These are phyloP conservation scores for Candida anglica DNA, from an alignment of 805 yeast species.

Conservation along the genomic window DNA sequence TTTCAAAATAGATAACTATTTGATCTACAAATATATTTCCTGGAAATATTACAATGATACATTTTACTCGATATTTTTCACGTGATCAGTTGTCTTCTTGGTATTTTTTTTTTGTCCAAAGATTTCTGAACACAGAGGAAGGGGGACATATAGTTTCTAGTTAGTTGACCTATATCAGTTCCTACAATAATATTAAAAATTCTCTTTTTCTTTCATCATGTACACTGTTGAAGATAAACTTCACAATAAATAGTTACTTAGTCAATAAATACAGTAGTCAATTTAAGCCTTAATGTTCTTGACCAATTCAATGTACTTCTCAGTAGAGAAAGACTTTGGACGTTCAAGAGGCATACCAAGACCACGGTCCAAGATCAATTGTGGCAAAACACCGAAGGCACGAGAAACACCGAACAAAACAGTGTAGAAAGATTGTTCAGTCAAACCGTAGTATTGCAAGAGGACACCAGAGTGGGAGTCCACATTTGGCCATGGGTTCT, in stretches of 20 bases:
- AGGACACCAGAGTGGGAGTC: constrained; percentile 77
- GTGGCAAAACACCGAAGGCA: constrained; percentile 75
- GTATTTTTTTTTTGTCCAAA: too few species aligned
- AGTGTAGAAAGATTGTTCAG: constrained; percentile 70
- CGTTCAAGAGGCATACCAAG: constrained; percentile 78
- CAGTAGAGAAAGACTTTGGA: constrained; percentile 88
- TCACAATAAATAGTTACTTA: too few species aligned
- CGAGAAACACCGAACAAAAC: constrained; percentile 82
- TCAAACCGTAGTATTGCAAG: constrained; percentile 76
- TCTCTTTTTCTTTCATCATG: neutral
- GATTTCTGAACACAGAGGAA: too few species aligned
- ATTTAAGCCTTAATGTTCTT: constrained; percentile 29
- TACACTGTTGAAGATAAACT: too few species aligned
- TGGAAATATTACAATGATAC: too few species aligned
- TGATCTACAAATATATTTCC: too few species aligned
- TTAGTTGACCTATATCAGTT: too few species aligned
- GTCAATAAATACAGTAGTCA: constrained; percentile 1
- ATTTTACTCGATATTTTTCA: too few species aligned
- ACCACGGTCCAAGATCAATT: constrained; percentile 74
- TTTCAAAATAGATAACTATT: too few species aligned
- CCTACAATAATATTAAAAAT: too few species aligned
- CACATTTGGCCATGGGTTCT: constrained; percentile 83
- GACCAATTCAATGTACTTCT: constrained; percentile 83
- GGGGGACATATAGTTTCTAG: too few species aligned
- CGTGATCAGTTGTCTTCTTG: too few species aligned